phyloP scores from a whole-genome alignment of 2,329 filamentous ascomycete species.

The Hypoxylon sp. region DNA sequence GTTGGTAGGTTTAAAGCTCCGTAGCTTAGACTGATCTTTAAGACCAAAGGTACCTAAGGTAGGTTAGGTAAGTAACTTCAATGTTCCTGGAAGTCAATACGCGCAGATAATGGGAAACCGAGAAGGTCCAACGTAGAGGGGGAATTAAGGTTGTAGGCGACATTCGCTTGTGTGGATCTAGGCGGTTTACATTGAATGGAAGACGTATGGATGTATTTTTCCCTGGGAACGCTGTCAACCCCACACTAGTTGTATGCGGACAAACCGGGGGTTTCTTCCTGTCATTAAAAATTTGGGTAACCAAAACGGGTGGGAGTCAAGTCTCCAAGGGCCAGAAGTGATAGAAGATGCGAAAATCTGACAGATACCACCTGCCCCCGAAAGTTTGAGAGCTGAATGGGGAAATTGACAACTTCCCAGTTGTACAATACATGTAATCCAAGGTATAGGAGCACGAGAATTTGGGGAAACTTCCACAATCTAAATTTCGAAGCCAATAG shows the following conservation, averaged over 20 bases:
- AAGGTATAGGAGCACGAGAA: conserved; percentile 25
- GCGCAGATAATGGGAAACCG: conserved; percentile 27
- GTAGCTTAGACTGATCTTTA: conserved; percentile 13
- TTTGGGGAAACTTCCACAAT: conserved; percentile 33
- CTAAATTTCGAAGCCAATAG: conserved; percentile 30
- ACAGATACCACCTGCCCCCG: conserved; percentile 42
- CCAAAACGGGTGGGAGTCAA: conserved; percentile 12
- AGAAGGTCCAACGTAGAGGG: conserved; percentile 25
- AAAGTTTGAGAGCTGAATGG: conserved; percentile 41
- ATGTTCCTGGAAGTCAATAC: conserved; percentile 9
- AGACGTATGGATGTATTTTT: not conserved
- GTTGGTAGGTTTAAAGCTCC: conserved; percentile 32
- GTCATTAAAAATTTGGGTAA: conserved; percentile 16
- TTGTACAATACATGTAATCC: conserved; percentile 4
- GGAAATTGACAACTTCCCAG: conserved; percentile 31
- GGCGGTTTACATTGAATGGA: conserved; percentile 32
- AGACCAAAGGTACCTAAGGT: not conserved
- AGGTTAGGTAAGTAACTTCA: conserved; percentile 18
- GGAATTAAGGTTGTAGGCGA: conserved; percentile 38
- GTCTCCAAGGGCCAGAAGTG: not conserved
- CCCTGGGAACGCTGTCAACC: conserved; percentile 10
- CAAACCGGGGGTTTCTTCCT: conserved; percentile 21
- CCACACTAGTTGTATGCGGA: conserved; percentile 19
- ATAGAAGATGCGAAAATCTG: conserved; percentile 27
- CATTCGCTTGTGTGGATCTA: conserved; percentile 36